A percentile compares a stretch with the other conserved stretches of the same genome.
Evolutionary conservation across 495 filamentous ascomycete species (phyloP).

Genomic region (Cladorrhinum samala): DNA sequence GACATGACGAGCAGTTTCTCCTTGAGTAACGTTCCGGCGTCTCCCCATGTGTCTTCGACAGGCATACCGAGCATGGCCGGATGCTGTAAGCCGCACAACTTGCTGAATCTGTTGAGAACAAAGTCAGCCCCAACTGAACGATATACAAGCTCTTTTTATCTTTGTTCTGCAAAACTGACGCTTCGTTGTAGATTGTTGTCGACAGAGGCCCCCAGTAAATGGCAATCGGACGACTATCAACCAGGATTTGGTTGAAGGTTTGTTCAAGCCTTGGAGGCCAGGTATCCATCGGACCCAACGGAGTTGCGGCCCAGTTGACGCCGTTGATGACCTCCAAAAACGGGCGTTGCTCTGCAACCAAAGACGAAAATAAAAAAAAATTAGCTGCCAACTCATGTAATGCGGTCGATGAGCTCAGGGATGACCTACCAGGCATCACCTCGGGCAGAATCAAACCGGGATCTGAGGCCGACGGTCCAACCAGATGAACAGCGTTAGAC

Average conservation of each 20-base stretch:
- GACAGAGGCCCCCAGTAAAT: constrained; percentile 41
- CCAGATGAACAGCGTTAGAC: constrained; percentile 17
- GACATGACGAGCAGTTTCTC: constrained; percentile 24
- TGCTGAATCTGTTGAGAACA: no score
- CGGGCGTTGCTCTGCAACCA: constrained; percentile 22
- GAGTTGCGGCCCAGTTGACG: constrained; percentile 52
- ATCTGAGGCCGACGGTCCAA: constrained; percentile 21
- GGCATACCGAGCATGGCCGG: constrained; percentile 32
- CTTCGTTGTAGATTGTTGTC: constrained; percentile 42
- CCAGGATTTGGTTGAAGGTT: constrained; percentile 58
- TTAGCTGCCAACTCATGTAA: no score
- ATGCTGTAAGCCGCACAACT: constrained; percentile 32
- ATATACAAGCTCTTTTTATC: no score
- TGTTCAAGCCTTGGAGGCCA: constrained; percentile 52
- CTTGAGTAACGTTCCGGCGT: constrained; percentile 30
- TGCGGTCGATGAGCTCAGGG: no score
- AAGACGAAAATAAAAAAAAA: no score
- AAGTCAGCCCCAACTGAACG: no score
- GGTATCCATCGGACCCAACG: constrained; percentile 53
- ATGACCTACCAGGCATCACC: constrained; percentile 22
- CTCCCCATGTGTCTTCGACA: constrained; percentile 31
- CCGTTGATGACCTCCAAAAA: constrained; percentile 29
- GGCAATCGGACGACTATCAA: constrained; percentile 57
- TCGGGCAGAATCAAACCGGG: constrained; percentile 29
- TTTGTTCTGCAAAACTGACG: no score